Evolutionary conservation across 768 basidiomycete species (phyloP).

Genomic region (Gyrodon lividus): DNA sequence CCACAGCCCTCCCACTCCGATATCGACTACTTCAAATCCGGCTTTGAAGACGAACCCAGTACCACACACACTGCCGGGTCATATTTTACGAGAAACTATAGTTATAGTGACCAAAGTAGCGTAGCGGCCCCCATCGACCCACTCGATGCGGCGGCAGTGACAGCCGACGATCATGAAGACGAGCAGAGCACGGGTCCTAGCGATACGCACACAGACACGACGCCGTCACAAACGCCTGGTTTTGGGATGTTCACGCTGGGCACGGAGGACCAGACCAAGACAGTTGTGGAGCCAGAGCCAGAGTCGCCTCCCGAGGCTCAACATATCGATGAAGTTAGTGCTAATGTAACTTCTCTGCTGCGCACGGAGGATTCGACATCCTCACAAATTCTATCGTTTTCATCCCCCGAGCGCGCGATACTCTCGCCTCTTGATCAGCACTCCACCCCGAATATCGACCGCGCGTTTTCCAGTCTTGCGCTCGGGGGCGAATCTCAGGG

Average conservation of each 20-base stretch:
- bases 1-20: constrained; percentile 18
- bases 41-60: constrained; percentile 26
- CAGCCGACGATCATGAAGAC: constrained; percentile 34
- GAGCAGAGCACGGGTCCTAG: constrained; percentile 17
- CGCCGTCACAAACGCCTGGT: constrained; percentile 40
- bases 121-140: constrained; percentile 35
- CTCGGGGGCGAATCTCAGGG: constrained; percentile 45
- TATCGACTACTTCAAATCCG: constrained; percentile 29
- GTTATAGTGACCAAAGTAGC: constrained; percentile 29
- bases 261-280: constrained; percentile 24
- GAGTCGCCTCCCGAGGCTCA: constrained; percentile 33
- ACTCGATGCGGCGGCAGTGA: constrained; percentile 38
- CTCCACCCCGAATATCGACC: constrained; percentile 23
- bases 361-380: constrained; percentile 11
- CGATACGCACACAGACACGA: constrained; percentile 9
- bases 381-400: constrained; percentile 5
- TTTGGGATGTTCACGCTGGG: constrained; percentile 42
- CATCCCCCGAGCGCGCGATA: constrained; percentile 27
- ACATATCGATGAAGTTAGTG: constrained; percentile 31
- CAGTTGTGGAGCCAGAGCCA: constrained; percentile 9
- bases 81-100: constrained; percentile 33
- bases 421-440: constrained; percentile 32
- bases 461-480: constrained; percentile 43
- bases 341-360: constrained; percentile 15
- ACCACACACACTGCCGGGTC: constrained; percentile 33